phyloP scores from a whole-genome alignment of 108 stramenopile genomes.

The Cyclotella choctawhatcheeana region DNA sequence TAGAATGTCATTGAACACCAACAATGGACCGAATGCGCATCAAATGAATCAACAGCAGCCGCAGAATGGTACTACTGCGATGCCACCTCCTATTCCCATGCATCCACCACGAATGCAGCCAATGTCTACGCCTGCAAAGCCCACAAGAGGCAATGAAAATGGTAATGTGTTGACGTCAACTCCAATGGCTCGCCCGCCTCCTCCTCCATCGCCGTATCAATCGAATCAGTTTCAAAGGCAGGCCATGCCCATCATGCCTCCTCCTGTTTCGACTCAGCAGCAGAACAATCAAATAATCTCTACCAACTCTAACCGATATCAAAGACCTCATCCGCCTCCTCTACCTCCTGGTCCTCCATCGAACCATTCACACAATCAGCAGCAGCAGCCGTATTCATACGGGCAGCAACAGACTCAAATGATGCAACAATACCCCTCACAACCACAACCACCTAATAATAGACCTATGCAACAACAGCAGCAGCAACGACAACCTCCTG shows the following conservation, averaged over 20 bases:
- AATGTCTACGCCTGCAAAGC: not conserved
- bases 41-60: constrained; percentile 3
- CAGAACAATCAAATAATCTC: not conserved
- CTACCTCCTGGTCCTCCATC: not conserved
- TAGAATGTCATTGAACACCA: not conserved
- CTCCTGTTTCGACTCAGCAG: not conserved
- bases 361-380: not conserved
- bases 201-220: not conserved
- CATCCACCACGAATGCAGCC: not conserved
- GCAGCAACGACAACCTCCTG: constrained; percentile 5
- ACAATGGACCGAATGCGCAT: not conserved
- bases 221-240: constrained; percentile 1
- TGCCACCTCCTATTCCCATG: not conserved
- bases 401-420: not conserved
- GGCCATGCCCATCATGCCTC: too few species aligned
- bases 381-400: not conserved
- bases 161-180: not conserved
- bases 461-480: constrained; percentile 6
- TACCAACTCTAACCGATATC: not conserved
- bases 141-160: not conserved
- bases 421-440: not conserved
- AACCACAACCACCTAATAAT: not conserved
- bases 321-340: constrained; percentile 4
- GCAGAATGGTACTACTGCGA: not conserved
- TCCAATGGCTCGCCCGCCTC: not conserved